Percentiles rank a stretch among this genome's conserved stretches.
Evolutionary conservation across 495 filamentous ascomycete species (phyloP).

Genomic region (Aspergillus bertholletiae): DNA sequence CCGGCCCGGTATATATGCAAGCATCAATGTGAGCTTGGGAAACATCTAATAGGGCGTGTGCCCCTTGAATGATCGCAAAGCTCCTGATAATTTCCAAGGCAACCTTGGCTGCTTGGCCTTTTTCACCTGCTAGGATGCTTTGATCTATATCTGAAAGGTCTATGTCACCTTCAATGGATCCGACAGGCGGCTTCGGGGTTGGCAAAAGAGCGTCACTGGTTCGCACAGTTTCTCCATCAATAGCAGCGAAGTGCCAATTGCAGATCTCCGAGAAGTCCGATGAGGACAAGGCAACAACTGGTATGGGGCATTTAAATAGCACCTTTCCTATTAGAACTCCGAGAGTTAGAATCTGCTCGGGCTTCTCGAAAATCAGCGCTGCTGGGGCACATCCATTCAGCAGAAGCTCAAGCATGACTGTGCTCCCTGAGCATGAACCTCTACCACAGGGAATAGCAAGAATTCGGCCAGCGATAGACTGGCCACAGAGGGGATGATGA

Average conservation of each 20-base stretch:
- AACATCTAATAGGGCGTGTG: constrained; percentile 18
- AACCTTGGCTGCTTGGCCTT: constrained; percentile 19
- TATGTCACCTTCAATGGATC: neutral
- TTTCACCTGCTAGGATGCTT: constrained; percentile 16
- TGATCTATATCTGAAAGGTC: constrained; percentile 11
- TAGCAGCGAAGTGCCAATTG: neutral
- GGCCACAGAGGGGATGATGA: constrained; percentile 26
- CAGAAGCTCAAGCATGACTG: constrained; percentile 29
- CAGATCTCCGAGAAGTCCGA: constrained; percentile 10
- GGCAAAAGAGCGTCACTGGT: neutral
- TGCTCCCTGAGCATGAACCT: constrained; percentile 30
- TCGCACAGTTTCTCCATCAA: neutral
- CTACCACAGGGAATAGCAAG: constrained; percentile 28
- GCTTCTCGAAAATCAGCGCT: constrained; percentile 23
- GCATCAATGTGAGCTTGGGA: constrained; percentile 30
- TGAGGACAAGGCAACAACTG: constrained; percentile 17
- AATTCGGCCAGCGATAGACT: constrained; percentile 15
- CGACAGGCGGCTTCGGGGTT: neutral
- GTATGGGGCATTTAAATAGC: constrained; percentile 25
- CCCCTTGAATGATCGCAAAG: constrained; percentile 17
- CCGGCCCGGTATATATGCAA: constrained; percentile 33
- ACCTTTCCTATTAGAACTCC: constrained; percentile 26
- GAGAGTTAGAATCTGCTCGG: constrained; percentile 26
- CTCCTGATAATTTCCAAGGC: constrained; percentile 25
- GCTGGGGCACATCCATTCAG: constrained; percentile 16